Percentiles rank a stretch among this genome's conserved stretches.
Conservation (phyloP, 2,329 filamentous ascomycete species). For the Nemania serpens region DNA sequence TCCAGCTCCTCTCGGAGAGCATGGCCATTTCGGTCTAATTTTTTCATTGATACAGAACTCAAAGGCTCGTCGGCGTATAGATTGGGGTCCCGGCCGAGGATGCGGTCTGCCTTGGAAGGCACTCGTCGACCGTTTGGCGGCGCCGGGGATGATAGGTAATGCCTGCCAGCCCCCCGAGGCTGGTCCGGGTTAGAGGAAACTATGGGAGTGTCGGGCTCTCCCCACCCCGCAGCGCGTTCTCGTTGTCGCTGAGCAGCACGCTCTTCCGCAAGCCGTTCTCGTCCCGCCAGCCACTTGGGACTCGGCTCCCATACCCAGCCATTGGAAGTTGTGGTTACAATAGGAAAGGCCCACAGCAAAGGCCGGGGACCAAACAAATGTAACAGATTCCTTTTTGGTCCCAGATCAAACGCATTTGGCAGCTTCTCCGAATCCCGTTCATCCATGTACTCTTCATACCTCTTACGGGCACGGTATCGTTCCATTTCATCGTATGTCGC, state of each 20-base stretch:
- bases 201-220: constrained; percentile 44
- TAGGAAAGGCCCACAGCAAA: constrained; percentile 76
- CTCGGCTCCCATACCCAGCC: constrained; percentile 95
- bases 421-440: constrained; percentile 86
- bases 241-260: constrained; percentile 64
- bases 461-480: constrained; percentile 57
- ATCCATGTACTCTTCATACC: constrained; percentile 77
- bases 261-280: constrained; percentile 64
- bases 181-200: constrained; percentile 32
- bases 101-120: constrained; percentile 62
- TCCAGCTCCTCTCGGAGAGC: constrained; percentile 48
- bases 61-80: constrained; percentile 56
- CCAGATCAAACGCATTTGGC: constrained; percentile 92
- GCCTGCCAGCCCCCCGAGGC: constrained; percentile 40
- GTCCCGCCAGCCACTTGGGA: constrained; percentile 73
- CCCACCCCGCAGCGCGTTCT: constrained; percentile 72
- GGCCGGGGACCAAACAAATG: constrained; percentile 81
- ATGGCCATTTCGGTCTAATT: constrained; percentile 52
- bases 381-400: constrained; percentile 75
- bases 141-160: constrained; percentile 39
- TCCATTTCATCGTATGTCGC: constrained; percentile 61
- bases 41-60: constrained; percentile 50
- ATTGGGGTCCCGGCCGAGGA: constrained; percentile 62
- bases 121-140: constrained; percentile 43
- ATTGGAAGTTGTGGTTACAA: constrained; percentile 86